A percentile compares a stretch with the other conserved stretches of the same genome.
phyloP scores from a whole-genome alignment of 495 filamentous ascomycete species.

The Neurospora pannonica region DNA sequence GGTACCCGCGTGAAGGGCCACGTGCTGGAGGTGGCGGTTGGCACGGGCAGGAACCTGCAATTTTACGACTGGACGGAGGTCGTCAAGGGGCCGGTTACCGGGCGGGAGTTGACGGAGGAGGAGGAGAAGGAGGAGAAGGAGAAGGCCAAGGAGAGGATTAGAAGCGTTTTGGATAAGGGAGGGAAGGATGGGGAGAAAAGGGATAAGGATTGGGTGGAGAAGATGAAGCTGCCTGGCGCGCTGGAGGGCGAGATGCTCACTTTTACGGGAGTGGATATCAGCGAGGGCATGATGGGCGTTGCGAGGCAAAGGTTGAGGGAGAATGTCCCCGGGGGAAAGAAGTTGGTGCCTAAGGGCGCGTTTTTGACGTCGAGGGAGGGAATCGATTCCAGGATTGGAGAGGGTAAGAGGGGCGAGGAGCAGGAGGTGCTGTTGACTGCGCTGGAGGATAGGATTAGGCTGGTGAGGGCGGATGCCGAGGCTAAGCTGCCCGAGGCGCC shows the following conservation, averaged over 20 bases:
- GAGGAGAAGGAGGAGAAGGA: conserved; percentile 2
- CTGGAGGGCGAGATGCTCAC: conserved; percentile 20
- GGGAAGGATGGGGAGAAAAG: not conserved
- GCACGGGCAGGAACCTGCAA: conserved; percentile 78
- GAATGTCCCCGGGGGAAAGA: conserved; percentile 13
- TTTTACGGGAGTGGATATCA: conserved; percentile 40
- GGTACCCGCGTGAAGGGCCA: conserved; percentile 57
- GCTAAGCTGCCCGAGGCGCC: conserved; percentile 15
- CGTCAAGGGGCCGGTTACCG: not conserved
- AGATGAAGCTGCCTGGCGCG: not conserved
- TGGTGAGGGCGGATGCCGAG: conserved; percentile 33
- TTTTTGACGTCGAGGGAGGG: conserved; percentile 7
- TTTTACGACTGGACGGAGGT: conserved; percentile 54
- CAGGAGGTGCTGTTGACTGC: conserved; percentile 22
- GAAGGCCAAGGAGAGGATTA: conserved; percentile 5
- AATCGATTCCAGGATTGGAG: not conserved
- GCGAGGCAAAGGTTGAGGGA: conserved; percentile 28
- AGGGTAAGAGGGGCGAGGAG: not conserved
- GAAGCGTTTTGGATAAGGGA: conserved; percentile 1
- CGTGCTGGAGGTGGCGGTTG: conserved; percentile 81
- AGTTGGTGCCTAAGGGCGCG: conserved; percentile 6
- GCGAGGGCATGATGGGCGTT: conserved; percentile 32
- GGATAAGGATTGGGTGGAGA: not conserved
- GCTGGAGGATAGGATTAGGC: conserved; percentile 22
- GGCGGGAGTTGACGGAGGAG: conserved; percentile 4